A percentile compares a stretch with the other conserved stretches of the same genome.
Evolutionary conservation across 768 basidiomycete genomes (phyloP).

Genomic region (Peribolospora baueri): DNA sequence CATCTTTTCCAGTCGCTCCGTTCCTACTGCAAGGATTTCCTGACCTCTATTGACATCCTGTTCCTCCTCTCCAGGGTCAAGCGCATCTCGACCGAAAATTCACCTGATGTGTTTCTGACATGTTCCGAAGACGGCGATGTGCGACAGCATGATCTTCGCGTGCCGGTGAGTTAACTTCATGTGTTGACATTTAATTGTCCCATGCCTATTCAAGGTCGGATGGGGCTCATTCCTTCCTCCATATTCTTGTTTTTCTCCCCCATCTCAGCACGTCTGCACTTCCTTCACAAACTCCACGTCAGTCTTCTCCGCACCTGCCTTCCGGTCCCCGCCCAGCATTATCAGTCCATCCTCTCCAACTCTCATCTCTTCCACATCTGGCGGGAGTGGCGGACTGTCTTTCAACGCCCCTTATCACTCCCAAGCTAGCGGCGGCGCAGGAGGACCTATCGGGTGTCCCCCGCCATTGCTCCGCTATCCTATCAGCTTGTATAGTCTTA

Average conservation of each 20-base stretch:
- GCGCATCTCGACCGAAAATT: conserved; percentile 9
- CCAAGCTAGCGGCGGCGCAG: neutral
- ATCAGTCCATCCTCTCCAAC: neutral
- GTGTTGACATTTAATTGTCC: too few species aligned
- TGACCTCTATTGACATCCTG: too few species aligned
- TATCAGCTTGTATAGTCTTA: conserved; percentile 9
- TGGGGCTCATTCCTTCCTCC: too few species aligned
- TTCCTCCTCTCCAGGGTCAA: conserved; percentile 7
- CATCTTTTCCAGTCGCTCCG: too few species aligned
- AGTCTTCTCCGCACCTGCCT: conserved; percentile 1
- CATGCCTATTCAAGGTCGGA: too few species aligned
- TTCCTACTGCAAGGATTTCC: too few species aligned
- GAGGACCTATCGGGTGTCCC: neutral
- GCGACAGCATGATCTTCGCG: conserved; percentile 10
- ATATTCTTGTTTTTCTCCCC: too few species aligned
- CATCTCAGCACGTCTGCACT: too few species aligned
- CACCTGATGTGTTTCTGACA: conserved; percentile 9
- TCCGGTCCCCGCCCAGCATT: neutral
- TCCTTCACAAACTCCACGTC: too few species aligned
- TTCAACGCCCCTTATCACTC: too few species aligned
- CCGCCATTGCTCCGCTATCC: conserved; percentile 4
- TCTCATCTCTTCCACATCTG: too few species aligned
- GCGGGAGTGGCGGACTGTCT: too few species aligned
- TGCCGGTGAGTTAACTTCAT: neutral
- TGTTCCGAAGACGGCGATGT: conserved; percentile 14